phyloP scores from a whole-genome alignment of 768 basidiomycete genomes.

The Filobasidium floriforme region DNA sequence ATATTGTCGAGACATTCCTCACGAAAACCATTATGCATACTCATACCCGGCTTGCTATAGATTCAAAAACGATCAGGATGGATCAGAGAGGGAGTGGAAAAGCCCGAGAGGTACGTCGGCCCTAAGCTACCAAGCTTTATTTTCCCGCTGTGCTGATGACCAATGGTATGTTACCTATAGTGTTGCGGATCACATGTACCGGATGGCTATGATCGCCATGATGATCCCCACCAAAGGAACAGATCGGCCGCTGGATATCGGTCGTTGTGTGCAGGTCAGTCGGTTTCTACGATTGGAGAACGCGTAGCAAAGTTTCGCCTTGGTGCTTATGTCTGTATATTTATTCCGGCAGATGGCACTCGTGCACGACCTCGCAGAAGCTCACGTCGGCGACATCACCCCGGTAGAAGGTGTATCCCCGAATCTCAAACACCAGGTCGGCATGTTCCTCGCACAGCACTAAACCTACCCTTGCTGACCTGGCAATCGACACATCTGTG shows the following conservation, averaged over 20 bases:
- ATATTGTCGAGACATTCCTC: too few species aligned
- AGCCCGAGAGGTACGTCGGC: conserved; percentile 67
- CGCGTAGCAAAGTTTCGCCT: too few species aligned
- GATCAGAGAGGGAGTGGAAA: conserved; percentile 75
- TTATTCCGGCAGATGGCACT: conserved; percentile 68
- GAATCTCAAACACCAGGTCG: conserved; percentile 64
- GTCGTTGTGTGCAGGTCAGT: conserved; percentile 39
- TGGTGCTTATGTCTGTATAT: background rate
- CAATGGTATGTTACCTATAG: conserved; percentile 45
- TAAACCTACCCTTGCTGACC: too few species aligned
- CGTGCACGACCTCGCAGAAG: conserved; percentile 94
- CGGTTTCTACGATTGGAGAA: too few species aligned
- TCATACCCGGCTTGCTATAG: conserved; percentile 47
- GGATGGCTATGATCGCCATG: conserved; percentile 92
- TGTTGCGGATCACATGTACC: conserved; percentile 85
- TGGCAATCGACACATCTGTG: too few species aligned
- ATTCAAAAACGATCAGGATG: conserved; percentile 94
- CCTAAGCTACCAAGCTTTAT: too few species aligned
- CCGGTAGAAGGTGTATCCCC: conserved; percentile 80
- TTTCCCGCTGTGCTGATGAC: too few species aligned
- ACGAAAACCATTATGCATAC: too few species aligned
- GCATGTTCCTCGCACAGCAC: conserved; percentile 25
- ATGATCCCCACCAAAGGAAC: conserved; percentile 66
- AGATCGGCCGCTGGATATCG: conserved; percentile 54
- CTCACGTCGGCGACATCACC: conserved; percentile 91